Conservation (phyloP, 2,329 filamentous ascomycete species). For the Dactylonectria macrodidyma region DNA sequence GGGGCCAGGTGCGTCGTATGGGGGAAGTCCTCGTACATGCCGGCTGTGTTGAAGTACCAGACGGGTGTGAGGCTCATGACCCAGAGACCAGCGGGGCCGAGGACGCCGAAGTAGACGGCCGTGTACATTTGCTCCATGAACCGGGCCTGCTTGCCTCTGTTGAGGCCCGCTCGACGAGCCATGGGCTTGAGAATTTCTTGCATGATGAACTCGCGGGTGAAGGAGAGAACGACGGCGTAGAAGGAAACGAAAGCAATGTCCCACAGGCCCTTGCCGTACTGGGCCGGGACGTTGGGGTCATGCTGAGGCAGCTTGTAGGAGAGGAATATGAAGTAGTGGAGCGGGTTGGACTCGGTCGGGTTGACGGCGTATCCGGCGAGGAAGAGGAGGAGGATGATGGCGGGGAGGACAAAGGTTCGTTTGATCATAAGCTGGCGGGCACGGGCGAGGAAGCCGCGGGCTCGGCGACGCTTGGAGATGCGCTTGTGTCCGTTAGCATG, state of each 20-base stretch:
- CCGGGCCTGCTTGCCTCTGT: conserved; percentile 84
- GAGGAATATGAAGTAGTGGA: conserved; percentile 88
- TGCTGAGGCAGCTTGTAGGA: conserved; percentile 80
- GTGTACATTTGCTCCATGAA: conserved; percentile 99
- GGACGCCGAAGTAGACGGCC: conserved; percentile 87
- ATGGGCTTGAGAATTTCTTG: conserved; percentile 87
- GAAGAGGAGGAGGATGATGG: conserved; percentile 76
- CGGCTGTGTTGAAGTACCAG: conserved; percentile 94
- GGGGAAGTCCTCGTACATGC: conserved; percentile 92
- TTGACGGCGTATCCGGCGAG: conserved; percentile 80
- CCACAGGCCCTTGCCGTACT: conserved; percentile 91
- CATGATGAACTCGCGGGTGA: conserved; percentile 97
- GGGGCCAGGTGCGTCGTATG: conserved; percentile 83
- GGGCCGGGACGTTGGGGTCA: conserved; percentile 63
- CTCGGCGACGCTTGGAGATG: conserved; percentile 69
- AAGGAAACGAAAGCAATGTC: conserved; percentile 91
- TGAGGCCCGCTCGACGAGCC: conserved; percentile 79
- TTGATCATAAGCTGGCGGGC: conserved; percentile 71
- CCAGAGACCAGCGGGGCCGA: conserved; percentile 88
- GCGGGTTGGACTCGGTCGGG: conserved; percentile 82
- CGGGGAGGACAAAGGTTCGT: conserved; percentile 76
- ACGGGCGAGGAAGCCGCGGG: conserved; percentile 62
- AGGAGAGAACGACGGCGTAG: conserved; percentile 90
- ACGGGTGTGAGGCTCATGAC: conserved; percentile 93
- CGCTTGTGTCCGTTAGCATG: conserved; percentile 55